Conservation (phyloP, 1,139 yeast species). For the Pichia sp. region DNA sequence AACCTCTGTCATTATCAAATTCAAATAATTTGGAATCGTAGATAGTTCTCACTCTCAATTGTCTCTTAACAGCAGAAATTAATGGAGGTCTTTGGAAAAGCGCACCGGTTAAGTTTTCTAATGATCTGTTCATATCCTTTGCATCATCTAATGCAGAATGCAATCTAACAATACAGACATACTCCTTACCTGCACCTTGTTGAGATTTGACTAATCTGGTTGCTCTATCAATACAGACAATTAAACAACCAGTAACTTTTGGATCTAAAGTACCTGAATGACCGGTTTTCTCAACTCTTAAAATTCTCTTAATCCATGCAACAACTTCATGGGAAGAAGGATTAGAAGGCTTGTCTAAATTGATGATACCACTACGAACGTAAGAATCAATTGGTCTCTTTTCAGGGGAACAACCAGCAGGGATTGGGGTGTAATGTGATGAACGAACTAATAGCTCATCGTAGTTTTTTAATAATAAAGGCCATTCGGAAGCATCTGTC, state of each 20-base stretch:
- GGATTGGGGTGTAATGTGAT: constrained; percentile 95
- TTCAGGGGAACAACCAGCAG: constrained; percentile 89
- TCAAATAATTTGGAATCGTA: constrained; percentile 93
- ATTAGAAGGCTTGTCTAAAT: constrained; percentile 94
- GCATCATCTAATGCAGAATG: constrained; percentile 90
- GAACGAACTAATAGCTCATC: constrained; percentile 92
- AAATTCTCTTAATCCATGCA: constrained; percentile 96
- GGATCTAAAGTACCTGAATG: constrained; percentile 99
- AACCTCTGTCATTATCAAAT: constrained; percentile 92
- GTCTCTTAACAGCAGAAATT: constrained; percentile 98
- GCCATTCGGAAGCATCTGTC: constrained; percentile 91
- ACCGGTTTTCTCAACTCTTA: constrained; percentile 95
- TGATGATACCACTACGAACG: constrained; percentile 90
- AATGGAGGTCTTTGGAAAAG: constrained; percentile 98
- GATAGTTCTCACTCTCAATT: constrained; percentile 94
- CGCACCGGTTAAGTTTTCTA: constrained; percentile 97
- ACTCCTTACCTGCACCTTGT: constrained; percentile 99
- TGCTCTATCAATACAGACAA: constrained; percentile 96
- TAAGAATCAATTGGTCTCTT: constrained; percentile 90
- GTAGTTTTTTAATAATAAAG: constrained; percentile 83
- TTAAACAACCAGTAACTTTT: constrained; percentile 95
- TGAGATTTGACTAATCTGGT: constrained; percentile 96
- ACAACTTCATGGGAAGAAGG: constrained; percentile 99
- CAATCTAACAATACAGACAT: constrained; percentile 92
- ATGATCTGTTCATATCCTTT: constrained; percentile 78